Evolutionary conservation across 352 stramenopile genomes (phyloP).

Genomic region (Phytopythium aichiense): DNA sequence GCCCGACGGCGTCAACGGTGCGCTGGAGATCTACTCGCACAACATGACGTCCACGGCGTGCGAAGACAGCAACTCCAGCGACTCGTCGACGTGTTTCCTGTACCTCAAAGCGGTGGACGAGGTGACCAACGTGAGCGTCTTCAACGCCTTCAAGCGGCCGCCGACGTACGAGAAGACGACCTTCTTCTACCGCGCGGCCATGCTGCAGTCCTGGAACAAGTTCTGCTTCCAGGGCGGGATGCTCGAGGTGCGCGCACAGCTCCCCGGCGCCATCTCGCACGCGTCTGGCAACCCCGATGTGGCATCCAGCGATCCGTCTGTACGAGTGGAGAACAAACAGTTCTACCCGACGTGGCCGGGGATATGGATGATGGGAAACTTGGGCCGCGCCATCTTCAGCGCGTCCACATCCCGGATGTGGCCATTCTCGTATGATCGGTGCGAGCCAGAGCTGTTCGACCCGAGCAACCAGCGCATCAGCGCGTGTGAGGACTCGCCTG

Average conservation of each 20-base stretch:
- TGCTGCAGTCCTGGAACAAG: slow-evolving; percentile 94
- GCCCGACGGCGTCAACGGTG: slow-evolving; percentile 89
- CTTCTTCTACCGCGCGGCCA: slow-evolving; percentile 63
- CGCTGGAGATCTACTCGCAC: slow-evolving; percentile 89
- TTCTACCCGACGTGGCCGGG: slow-evolving; percentile 91
- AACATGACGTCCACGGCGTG: slow-evolving; percentile 62
- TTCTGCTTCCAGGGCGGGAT: slow-evolving; percentile 95
- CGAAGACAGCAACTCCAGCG: slow-evolving; percentile 13
- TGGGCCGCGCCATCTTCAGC: slow-evolving; percentile 94
- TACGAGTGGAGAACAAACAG: slow-evolving; percentile 39
- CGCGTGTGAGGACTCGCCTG: slow-evolving; percentile 87
- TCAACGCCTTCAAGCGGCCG: slow-evolving; percentile 52
- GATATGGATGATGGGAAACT: slow-evolving; percentile 96
- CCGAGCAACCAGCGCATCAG: slow-evolving; percentile 66
- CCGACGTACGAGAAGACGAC: slow-evolving; percentile 38
- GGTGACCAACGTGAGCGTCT: slow-evolving; percentile 38
- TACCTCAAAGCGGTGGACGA: slow-evolving; percentile 36
- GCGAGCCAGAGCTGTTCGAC: slow-evolving; percentile 60
- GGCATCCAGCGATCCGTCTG: slow-evolving; percentile 43
- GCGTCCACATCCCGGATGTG: slow-evolving; percentile 93
- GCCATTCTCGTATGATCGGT: slow-evolving; percentile 95
- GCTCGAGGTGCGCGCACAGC: slow-evolving; percentile 84
- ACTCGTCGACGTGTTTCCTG: slow-evolving; percentile 43
- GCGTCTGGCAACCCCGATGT: slow-evolving; percentile 43
- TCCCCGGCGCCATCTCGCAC: slow-evolving; percentile 68